phyloP scores from a whole-genome alignment of 441 rosid genomes.

The Isatis lusitanica region DNA sequence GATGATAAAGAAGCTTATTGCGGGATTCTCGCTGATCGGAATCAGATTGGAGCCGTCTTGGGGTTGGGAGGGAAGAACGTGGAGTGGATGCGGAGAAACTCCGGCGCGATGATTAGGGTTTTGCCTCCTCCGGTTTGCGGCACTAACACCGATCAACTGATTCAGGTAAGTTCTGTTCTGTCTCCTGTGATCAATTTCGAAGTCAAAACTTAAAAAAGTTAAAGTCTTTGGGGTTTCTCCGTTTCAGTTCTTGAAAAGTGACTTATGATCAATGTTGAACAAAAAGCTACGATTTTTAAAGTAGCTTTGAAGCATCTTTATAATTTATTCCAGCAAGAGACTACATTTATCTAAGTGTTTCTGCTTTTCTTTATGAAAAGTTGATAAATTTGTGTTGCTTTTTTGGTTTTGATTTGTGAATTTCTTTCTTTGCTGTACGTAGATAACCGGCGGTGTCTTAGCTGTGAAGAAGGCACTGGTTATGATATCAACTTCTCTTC shows the following conservation, averaged over 20 bases:
- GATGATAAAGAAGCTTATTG: constrained; percentile 46
- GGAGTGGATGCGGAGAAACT: constrained; percentile 44
- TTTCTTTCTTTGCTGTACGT: constrained; percentile 21
- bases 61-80: constrained; percentile 53
- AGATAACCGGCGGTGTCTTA: constrained; percentile 55
- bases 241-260: background rate
- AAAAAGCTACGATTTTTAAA: background rate
- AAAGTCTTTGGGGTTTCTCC: background rate
- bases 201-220: background rate
- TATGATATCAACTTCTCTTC: constrained; percentile 50
- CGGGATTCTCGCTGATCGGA: constrained; percentile 51
- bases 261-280: background rate
- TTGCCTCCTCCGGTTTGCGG: constrained; percentile 59
- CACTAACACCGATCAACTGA: constrained; percentile 43
- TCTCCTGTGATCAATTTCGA: background rate
- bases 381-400: background rate
- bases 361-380: background rate
- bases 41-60: constrained; percentile 53
- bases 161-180: constrained; percentile 46
- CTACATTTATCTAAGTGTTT: background rate
- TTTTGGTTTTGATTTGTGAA: constrained; percentile 7
- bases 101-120: constrained; percentile 55
- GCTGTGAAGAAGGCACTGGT: constrained; percentile 66
- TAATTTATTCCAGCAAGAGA: background rate
- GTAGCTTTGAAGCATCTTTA: background rate